phyloP scores from a whole-genome alignment of 2,329 filamentous ascomycete species.

The Calonectria honghensis region DNA sequence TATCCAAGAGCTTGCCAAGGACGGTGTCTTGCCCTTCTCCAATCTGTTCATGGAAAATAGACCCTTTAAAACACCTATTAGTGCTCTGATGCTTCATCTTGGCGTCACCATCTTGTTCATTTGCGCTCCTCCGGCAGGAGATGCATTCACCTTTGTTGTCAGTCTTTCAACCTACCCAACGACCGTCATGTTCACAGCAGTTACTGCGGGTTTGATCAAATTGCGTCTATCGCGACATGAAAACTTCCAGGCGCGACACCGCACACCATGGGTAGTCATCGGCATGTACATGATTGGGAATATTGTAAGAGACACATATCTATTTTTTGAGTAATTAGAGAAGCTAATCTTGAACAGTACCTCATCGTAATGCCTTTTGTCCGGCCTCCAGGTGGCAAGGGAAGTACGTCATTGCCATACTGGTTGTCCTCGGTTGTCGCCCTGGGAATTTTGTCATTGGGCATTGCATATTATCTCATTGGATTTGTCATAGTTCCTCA shows the following conservation, averaged over 20 bases:
- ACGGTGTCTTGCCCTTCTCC: slow-evolving; percentile 49
- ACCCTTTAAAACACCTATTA: slow-evolving; percentile 51
- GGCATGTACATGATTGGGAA: slow-evolving; percentile 30
- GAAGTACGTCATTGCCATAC: slow-evolving; percentile 42
- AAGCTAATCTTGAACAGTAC: slow-evolving; percentile 23
- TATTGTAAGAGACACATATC: slow-evolving; percentile 24
- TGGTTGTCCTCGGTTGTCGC: slow-evolving; percentile 41
- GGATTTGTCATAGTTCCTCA: slow-evolving; percentile 30
- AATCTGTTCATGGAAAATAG: slow-evolving; percentile 53
- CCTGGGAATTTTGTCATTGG: slow-evolving; percentile 33
- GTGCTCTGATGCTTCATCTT: slow-evolving; percentile 44
- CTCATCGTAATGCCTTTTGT: slow-evolving; percentile 42
- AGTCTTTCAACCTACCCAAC: slow-evolving; percentile 49
- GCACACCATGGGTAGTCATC: slow-evolving; percentile 46
- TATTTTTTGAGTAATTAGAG: background rate
- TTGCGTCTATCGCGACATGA: slow-evolving; percentile 45
- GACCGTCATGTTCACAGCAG: slow-evolving; percentile 41
- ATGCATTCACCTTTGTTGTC: slow-evolving; percentile 52
- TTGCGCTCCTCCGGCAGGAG: slow-evolving; percentile 50
- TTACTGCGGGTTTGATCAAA: slow-evolving; percentile 48
- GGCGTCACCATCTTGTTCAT: slow-evolving; percentile 51
- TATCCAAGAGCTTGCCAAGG: slow-evolving; percentile 47
- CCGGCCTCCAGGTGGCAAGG: slow-evolving; percentile 37
- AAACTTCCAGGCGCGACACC: slow-evolving; percentile 45
- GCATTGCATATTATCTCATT: slow-evolving; percentile 34